Evolutionary conservation across 345 rosid genomes (phyloP), one percentile per base, ranked within the genome.

Genomic region (Psidium guajava): DNA sequence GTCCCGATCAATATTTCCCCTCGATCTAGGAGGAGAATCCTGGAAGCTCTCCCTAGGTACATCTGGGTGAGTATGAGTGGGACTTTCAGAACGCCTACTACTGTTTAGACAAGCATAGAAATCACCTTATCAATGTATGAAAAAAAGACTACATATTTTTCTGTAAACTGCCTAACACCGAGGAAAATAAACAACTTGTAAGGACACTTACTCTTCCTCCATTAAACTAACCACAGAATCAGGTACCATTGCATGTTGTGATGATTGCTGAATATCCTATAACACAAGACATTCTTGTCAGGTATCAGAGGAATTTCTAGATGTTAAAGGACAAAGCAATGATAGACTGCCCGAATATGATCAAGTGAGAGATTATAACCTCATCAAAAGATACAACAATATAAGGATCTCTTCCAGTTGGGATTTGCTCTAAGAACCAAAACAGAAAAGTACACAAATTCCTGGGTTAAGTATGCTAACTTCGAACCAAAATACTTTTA

Each of bases 351-450:
- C 24, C 77, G 42, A 82, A 32, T 4, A 44, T 52, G 47, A 12
- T 16, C 21, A 85, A 84, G 84, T 25, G 77, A 42, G 47, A 87
- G 24, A 51, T 20, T 83, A 75, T 58, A 59, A 94, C 98, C 93
- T 96, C 98, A 75, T 94, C 96, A 81, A 97, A 93, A 42, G 94
- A 84, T 86, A 96, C 57, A 74, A 93, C 91, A 85, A 95, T 91
- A 87, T 92, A 96, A 89, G 93, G 90, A 88, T 95, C 94, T 82
- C 85, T 21, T 15, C 89, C 92, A n/a, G 86, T 81, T 54, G 95
- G 98, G 87, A 92, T 90, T 89, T 96, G 99, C 90, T 96, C 98
- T 91, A 89, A 61, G 58, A 56, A 47, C 42, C 21, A 18, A 81
- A 25, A 83, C 27, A 85, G 57, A 16, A 75, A 24, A 4, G 50